A percentile compares a stretch with the other conserved stretches of the same genome.
phyloP scores from a whole-genome alignment of 2,329 filamentous ascomycete species.

The Hirsutella rhossiliensis region DNA sequence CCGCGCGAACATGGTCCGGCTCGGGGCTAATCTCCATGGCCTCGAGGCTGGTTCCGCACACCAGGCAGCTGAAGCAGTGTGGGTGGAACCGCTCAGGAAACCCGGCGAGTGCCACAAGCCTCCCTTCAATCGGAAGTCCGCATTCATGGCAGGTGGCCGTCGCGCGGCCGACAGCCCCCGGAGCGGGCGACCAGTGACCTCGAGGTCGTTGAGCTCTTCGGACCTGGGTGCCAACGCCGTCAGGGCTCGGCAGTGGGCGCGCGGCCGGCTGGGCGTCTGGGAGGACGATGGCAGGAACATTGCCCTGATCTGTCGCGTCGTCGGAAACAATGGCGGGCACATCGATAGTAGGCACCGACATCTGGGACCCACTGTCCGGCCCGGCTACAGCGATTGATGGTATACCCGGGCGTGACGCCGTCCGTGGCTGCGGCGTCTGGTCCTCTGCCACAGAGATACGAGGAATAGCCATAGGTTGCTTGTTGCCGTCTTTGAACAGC shows the following conservation, averaged over 20 bases:
- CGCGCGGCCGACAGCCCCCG: slow-evolving; percentile 31
- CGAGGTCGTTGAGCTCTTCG: slow-evolving; percentile 28
- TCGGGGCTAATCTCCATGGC: slow-evolving; percentile 95
- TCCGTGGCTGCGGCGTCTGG: slow-evolving; percentile 20
- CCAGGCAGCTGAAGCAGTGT: slow-evolving; percentile 80
- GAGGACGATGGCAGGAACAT: slow-evolving; percentile 33
- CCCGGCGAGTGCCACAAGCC: slow-evolving; percentile 75
- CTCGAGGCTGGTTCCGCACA: slow-evolving; percentile 79
- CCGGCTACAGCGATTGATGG: slow-evolving; percentile 24
- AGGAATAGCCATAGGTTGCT: slow-evolving; percentile 33
- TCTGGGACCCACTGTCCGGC: slow-evolving; percentile 10
- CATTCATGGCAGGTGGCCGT: slow-evolving; percentile 79
- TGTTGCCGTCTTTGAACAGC: slow-evolving; percentile 4
- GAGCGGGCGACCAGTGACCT: slow-evolving; percentile 49
- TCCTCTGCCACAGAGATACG: slow-evolving; percentile 41
- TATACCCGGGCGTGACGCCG: slow-evolving; percentile 16
- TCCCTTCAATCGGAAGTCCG: slow-evolving; percentile 71
- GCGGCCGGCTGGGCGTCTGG: slow-evolving; percentile 25
- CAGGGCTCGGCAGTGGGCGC: slow-evolving; percentile 33
- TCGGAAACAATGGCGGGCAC: slow-evolving; percentile 38
- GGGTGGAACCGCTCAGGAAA: slow-evolving; percentile 72
- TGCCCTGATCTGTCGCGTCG: slow-evolving; percentile 19
- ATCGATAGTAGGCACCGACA: slow-evolving; percentile 24
- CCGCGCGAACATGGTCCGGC: slow-evolving; percentile 57
- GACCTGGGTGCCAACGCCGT: slow-evolving; percentile 17